Percentiles rank a stretch among this genome's conserved stretches.
phyloP scores from a whole-genome alignment of 2,329 filamentous ascomycete genomes.

The Fusarium metavorans region DNA sequence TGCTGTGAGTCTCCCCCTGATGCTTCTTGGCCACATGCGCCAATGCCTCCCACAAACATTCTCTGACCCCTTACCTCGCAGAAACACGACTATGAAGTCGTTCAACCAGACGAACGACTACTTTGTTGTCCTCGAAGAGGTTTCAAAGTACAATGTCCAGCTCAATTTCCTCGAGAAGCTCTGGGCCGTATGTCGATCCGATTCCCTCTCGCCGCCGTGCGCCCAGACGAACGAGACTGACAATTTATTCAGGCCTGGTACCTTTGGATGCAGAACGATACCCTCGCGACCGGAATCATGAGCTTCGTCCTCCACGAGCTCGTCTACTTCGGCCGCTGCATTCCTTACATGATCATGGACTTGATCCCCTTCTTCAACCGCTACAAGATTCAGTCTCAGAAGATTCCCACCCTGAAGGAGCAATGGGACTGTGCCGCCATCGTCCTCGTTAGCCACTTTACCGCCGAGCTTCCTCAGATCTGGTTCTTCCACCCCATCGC shows the following conservation, averaged over 20 bases:
- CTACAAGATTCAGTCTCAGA: slow-evolving; percentile 93
- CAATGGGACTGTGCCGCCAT: slow-evolving; percentile 95
- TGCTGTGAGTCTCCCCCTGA: slow-evolving; percentile 43
- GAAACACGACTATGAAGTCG: slow-evolving; percentile 64
- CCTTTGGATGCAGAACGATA: slow-evolving; percentile 97
- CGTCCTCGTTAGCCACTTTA: slow-evolving; percentile 95
- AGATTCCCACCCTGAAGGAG: slow-evolving; percentile 91
- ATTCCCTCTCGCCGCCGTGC: slow-evolving; percentile 3
- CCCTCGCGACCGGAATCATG: slow-evolving; percentile 96
- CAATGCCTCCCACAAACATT: slow-evolving; percentile 9
- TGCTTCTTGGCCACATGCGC: slow-evolving; percentile 12
- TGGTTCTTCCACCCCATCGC: slow-evolving; percentile 99
- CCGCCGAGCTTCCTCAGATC: slow-evolving; percentile 97
- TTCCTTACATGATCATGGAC: slow-evolving; percentile 96
- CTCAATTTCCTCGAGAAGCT: slow-evolving; percentile 89
- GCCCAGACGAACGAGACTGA: slow-evolving; percentile 28
- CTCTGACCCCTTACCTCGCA: slow-evolving; percentile 45
- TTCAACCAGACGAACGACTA: slow-evolving; percentile 65
- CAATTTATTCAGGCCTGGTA: slow-evolving; percentile 80
- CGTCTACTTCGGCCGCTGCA: slow-evolving; percentile 90
- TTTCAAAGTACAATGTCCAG: slow-evolving; percentile 81
- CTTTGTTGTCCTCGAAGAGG: slow-evolving; percentile 70
- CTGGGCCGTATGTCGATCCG: slow-evolving; percentile 76
- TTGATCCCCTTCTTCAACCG: slow-evolving; percentile 86
- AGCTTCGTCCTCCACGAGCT: slow-evolving; percentile 95